Conservation (phyloP, 2,329 filamentous ascomycete species). For the Fusarium tanahbumbuense region DNA sequence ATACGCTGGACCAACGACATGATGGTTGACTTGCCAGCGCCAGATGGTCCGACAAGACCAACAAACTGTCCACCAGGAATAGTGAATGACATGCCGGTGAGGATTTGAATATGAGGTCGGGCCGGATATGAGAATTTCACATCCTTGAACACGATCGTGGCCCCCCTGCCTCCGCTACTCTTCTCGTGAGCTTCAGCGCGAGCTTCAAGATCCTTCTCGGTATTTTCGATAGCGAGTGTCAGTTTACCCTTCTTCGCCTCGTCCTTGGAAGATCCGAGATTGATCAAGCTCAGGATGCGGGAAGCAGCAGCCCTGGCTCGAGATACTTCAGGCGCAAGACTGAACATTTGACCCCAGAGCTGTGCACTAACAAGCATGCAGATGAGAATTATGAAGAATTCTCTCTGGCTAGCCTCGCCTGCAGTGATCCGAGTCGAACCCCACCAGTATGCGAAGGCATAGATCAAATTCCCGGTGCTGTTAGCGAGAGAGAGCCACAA, state of each 20-base stretch:
- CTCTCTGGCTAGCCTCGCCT: conserved; percentile 70
- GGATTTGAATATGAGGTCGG: conserved; percentile 67
- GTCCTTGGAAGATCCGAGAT: conserved; percentile 53
- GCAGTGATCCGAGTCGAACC: conserved; percentile 76
- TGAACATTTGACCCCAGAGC: conserved; percentile 79
- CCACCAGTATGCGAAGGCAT: conserved; percentile 85
- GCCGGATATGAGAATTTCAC: conserved; percentile 75
- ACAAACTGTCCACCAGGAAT: conserved; percentile 70
- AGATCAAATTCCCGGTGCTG: conserved; percentile 73
- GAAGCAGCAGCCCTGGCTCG: conserved; percentile 71
- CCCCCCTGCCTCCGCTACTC: conserved; percentile 49
- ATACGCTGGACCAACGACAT: conserved; percentile 66
- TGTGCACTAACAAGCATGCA: conserved; percentile 79
- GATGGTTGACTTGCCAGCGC: conserved; percentile 75
- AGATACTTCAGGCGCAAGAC: conserved; percentile 79
- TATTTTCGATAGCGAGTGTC: conserved; percentile 5
- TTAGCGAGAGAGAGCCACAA: conserved; percentile 71
- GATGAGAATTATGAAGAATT: conserved; percentile 81
- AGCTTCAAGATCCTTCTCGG: conserved; percentile 55
- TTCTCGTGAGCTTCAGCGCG: conserved; percentile 45
- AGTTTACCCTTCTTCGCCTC: conserved; percentile 31
- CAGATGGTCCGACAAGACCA: conserved; percentile 73
- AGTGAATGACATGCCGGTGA: conserved; percentile 66
- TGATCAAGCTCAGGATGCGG: conserved; percentile 65
- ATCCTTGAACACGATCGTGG: conserved; percentile 65